Conservation (phyloP, 345 rosid genomes). For the Hibiscus mutabilis region DNA sequence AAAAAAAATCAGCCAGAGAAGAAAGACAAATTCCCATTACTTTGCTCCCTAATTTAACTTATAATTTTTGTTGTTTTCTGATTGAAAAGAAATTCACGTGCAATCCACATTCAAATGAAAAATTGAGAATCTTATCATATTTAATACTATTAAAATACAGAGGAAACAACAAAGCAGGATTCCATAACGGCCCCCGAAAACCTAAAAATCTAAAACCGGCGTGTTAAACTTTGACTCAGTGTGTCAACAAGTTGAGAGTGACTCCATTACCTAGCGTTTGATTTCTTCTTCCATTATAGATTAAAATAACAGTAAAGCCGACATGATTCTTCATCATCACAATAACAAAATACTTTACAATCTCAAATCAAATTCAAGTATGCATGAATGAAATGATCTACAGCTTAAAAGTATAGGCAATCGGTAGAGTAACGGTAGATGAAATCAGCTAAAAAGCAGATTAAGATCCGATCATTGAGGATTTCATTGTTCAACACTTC, state of each 20-base stretch:
- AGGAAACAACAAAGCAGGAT: not conserved
- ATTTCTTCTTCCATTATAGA: not conserved
- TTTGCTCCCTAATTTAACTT: too few relatives aligned
- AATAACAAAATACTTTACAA: not conserved
- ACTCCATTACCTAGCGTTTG: not conserved
- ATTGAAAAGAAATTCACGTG: too few relatives aligned
- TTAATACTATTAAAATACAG: too few relatives aligned
- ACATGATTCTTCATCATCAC: not conserved
- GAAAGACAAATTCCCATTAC: too few relatives aligned
- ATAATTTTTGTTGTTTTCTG: too few relatives aligned
- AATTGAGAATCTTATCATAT: too few relatives aligned
- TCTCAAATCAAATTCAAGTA: not conserved
- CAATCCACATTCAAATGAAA: too few relatives aligned
- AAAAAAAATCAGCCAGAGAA: too few relatives aligned
- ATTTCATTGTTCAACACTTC: not conserved
- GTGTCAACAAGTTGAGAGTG: too few relatives aligned
- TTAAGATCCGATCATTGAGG: not conserved
- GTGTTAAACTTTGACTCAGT: too few relatives aligned
- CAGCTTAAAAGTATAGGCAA: not conserved
- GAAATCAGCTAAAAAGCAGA: not conserved
- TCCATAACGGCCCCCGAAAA: not conserved
- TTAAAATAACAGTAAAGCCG: not conserved
- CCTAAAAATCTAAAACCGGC: too few relatives aligned
- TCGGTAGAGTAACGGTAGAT: too few relatives aligned
- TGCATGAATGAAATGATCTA: not conserved